Evolutionary conservation across 139 green algal species (phyloP).

Genomic region (Coccomyxa sp.): DNA sequence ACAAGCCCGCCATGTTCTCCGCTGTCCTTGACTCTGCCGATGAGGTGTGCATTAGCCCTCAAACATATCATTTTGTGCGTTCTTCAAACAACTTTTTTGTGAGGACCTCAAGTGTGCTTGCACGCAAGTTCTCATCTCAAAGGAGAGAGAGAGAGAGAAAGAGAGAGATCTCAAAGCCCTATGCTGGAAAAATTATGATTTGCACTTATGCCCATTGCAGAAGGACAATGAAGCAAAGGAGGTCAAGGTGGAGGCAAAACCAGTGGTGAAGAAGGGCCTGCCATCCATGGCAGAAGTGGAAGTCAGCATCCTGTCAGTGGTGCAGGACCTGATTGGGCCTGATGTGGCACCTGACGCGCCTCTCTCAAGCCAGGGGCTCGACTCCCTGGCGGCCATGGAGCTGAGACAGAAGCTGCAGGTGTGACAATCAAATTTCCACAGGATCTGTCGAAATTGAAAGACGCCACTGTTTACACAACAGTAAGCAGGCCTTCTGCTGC

Average conservation of each 20-base stretch:
- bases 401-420: constrained; percentile 33
- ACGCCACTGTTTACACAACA: too few species aligned
- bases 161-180: too few species aligned
- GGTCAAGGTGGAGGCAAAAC: background rate
- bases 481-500: background rate
- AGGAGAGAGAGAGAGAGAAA: too few species aligned
- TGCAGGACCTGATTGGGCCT: constrained; percentile 8
- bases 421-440: background rate
- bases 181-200: too few species aligned
- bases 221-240: background rate
- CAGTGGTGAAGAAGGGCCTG: background rate
- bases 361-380: constrained; percentile 29
- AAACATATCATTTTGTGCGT: background rate
- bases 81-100: too few species aligned
- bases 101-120: too few species aligned
- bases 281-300: background rate
- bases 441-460: too few species aligned
- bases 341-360: constrained; percentile 3
- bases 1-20: constrained; percentile 3
- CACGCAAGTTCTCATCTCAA: too few species aligned
- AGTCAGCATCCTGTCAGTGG: constrained; percentile 5
- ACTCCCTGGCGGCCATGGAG: constrained; percentile 42
- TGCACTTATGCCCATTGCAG: too few species aligned
- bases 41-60: background rate
- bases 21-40: background rate